Percentiles rank a stretch among this genome's conserved stretches.
phyloP scores from a whole-genome alignment of 148 eudicot genomes.

The Gaultheria prostrata region DNA sequence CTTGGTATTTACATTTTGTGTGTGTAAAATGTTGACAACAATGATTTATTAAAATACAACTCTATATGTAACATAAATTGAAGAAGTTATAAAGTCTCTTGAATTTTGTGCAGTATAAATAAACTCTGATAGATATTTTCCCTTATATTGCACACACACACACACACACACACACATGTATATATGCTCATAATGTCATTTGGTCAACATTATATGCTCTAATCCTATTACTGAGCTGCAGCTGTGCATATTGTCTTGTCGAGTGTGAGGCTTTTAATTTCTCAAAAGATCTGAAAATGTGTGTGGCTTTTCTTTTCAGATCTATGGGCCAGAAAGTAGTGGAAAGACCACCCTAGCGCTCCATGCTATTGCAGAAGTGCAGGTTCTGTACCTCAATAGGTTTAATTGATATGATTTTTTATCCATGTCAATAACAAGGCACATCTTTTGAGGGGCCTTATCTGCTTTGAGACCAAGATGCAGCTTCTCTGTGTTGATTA shows the following conservation, averaged over 20 bases:
- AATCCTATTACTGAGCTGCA: not conserved
- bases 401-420: slow-evolving; percentile 8
- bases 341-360: slow-evolving; percentile 96
- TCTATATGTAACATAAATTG: not conserved
- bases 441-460: not conserved
- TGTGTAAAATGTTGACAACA: not conserved
- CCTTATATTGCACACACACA: no score
- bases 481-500: slow-evolving; percentile 16
- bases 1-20: not conserved
- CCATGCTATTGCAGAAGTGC: slow-evolving; percentile 97
- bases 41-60: not conserved
- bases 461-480: slow-evolving; percentile 9
- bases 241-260: not conserved
- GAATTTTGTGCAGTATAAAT: not conserved
- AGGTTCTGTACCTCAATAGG: slow-evolving; percentile 45
- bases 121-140: not conserved
- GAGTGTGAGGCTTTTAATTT: not conserved
- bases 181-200: not conserved
- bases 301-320: slow-evolving; percentile 35
- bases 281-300: not conserved
- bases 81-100: not conserved
- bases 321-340: slow-evolving; percentile 98
- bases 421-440: not conserved
- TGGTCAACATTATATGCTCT: slow-evolving; percentile 7
- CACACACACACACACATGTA: no score